Evolutionary conservation across 768 basidiomycete species (phyloP), one percentile per base, ranked within the genome.

Genomic region (Myochromella boudieri): DNA sequence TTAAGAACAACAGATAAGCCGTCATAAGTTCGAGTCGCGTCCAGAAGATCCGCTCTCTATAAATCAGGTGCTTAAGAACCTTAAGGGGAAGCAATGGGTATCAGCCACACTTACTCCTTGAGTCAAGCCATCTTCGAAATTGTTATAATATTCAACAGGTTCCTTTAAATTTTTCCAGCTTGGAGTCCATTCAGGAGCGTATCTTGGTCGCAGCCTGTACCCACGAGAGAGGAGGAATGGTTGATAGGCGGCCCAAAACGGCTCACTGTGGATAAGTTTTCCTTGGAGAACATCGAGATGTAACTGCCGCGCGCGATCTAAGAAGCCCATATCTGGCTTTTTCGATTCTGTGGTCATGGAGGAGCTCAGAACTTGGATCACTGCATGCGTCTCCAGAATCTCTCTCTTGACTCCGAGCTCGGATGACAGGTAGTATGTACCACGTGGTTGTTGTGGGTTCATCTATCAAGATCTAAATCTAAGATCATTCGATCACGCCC

Each of bases 1-100:
- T 56, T 56, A n/a, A 56, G 24, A 10, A 52, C 44, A 12, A 56
- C 54, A 25, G 46, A 46, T 24, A 26, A 41, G 12, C 41, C 40
- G 32, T 56, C 54, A 18, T 11, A 15, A 2, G 42, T 11, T 3
- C 51, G 29, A 14, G 39, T 34, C 1, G 43, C 54, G 33, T 56
- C 54, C 17, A 56, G 3, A 8, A 49, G n/a, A 6, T 20, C 17
- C 18, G 11, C 21, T 24, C 29, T 27, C 52, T 44, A 14, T 33
- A n/a, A 11, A 14, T 10, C 18, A 26, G n/a, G n/a, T n/a, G n/a
- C 17, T 22, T 15, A 22, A 9, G 7, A 40, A 6, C 24, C 8
- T 9, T 14, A 15, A 24, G 24, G 8, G 5, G 6, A 40, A 22
- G 5, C 10, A 24, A 21, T 8, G 25, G 7, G 6, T 6, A 14